Evolutionary conservation across 441 rosid species (phyloP), one percentile per base, ranked within the genome.

Genomic region (Hypseocharis bilobata): DNA sequence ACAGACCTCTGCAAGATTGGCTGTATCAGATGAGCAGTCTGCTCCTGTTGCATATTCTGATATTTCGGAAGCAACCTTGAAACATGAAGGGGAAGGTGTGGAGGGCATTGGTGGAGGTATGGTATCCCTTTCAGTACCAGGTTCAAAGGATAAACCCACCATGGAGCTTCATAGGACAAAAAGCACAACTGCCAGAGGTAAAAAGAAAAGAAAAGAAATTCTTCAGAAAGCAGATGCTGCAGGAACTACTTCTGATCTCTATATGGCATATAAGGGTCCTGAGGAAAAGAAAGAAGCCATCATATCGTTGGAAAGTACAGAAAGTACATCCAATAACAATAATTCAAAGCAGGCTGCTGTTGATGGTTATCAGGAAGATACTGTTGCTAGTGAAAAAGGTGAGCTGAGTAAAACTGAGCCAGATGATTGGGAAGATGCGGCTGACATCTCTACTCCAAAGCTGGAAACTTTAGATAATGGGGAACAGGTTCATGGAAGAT

Each of bases 391-490:
- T 23, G 82, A 80, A 60, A 77, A 73, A 55, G 69, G 65, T 60
- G 73, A 71, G 65, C 80, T 72, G 40, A 72, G 70, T 68, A 91
- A 89, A 74, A 69, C 76, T 52, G 96, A 94, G 76, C 96, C 82
- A 14, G 98, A 89, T 77, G 92, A 94, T 78, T 94, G 98, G 98
- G 98, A 94, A 78, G 96, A 89, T 84, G 96, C 86, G 60, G 97
- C 89, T 4, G 99, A 91, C 65, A 77, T 88, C 52, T 91, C 96
- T n/a, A 81, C 91, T 14, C 85, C 94, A 62, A 86, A 88, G 65
- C 66, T 91, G 75, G 91, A 82, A 76, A 42, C 81, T 69, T 64
- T 76, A 22, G 86, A 70, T 74, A 52, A 66, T 65, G 66, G 66
- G 66, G 80, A 65, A 60, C 78, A 56, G 55, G 60, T 58, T 38